Base-by-base conservation (phyloP, 805 yeast species). In the Yamadazyma phyllophila region DNA sequence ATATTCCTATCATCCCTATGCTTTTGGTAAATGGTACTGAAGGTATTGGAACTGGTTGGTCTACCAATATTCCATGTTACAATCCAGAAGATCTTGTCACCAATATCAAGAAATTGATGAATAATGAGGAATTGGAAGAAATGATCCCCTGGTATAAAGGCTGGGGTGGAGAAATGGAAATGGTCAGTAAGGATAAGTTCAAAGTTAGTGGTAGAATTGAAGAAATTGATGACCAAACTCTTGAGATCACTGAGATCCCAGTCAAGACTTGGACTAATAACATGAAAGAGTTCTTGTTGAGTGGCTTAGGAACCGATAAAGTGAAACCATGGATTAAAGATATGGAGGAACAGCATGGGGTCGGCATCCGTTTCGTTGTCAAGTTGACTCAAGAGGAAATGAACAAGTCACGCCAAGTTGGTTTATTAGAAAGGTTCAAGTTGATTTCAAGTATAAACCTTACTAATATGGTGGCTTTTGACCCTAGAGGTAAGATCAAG, bases 21-120 rank as follows among this genome's bases (percentile, higher is more conserved):
- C 62, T 94, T n/a, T 74, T 94, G 50, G 96, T 94, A 4, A 94
- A 94, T 60, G 99, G 99, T 47, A 77, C 92, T 7, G 99, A 94
- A 66, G 99, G 99, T 71, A 94, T 94, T 63, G 99, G 99, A 51
- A 91, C 99, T 39, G 99, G 99, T 54, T 94, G 98, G 97, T 88
- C 96, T 53, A 90, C 98, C 1, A 82, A 80, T 50, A 85, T 94
- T 51, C 99, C 99, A 1, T 82, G 88, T 34, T 92, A 79, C 67
- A 90, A 94, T 61, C 99, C 99, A 0, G 57, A 63, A 11, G 98
- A 92, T 60, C 73, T 94, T 49, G 89, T 89, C 20, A 69, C 66
- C 2, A 94, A 94, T 56, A 70, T 94, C 27, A 80, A 81, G 48
- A 79, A 78, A 34, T 60, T 94, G 56, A 82, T 94, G 89, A 71